Conservation (phyloP, 1,284 basidiomycete genomes). For the Austroboletus niveus region DNA sequence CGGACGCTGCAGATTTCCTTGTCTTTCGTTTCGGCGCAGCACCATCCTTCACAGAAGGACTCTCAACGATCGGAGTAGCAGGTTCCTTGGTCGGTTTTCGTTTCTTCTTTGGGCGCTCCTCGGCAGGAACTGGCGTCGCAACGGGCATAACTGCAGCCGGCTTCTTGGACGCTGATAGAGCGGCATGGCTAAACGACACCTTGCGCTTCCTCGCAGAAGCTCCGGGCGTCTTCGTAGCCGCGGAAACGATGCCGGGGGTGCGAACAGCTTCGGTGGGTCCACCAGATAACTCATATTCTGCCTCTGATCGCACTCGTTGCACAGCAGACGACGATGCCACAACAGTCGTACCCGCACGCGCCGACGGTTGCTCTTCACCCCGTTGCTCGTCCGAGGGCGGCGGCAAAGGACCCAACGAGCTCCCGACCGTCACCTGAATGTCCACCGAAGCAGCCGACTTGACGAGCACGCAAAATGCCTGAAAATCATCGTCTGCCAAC, state of each 20-base stretch:
- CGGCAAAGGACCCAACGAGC: background rate
- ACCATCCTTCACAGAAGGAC: background rate
- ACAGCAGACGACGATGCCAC: background rate
- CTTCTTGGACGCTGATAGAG: background rate
- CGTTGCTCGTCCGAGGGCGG: background rate
- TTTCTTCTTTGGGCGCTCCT: constrained; percentile 25
- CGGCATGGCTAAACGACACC: constrained; percentile 10
- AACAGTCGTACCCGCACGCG: background rate
- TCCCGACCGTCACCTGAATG: constrained; percentile 35
- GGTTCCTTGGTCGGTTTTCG: constrained; percentile 11
- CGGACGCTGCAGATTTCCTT: background rate
- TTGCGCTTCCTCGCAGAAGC: constrained; percentile 20
- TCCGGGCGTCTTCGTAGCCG: background rate
- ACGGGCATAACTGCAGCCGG: background rate
- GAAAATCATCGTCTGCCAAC: constrained; percentile 68
- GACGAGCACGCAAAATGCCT: constrained; percentile 53
- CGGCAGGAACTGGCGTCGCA: background rate
- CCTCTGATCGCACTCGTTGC: background rate
- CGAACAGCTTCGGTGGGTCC: background rate
- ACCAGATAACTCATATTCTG: background rate
- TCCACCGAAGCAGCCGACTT: constrained; percentile 33
- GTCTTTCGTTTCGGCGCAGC: background rate
- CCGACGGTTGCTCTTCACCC: background rate
- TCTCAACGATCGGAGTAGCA: background rate
- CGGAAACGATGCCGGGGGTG: background rate